Base-by-base conservation (phyloP, 2,329 filamentous ascomycete genomes). In the Arthroderma sp. region DNA sequence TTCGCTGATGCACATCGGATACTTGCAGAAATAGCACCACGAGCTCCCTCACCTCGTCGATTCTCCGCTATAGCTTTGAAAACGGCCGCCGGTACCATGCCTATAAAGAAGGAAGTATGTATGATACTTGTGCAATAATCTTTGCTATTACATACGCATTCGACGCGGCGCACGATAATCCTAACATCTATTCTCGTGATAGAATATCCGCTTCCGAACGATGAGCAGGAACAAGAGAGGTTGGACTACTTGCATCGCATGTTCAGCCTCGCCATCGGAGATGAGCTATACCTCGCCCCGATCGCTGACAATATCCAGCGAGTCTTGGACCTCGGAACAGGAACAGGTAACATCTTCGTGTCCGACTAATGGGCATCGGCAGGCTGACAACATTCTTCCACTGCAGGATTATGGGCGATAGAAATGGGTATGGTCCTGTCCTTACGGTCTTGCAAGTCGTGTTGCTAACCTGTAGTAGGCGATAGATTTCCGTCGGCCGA, bases 311-410 rank as follows among this genome's bases (percentile, higher is more conserved):
- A 57, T 6, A 63, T 65, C 1, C 61, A 60, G 34, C 59, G 63
- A 22, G 65, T 69, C 15, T 60, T 75, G 4, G 73, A 75, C 53
- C 56, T 74, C 11, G 72, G 71, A 3, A 74, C 71, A 0, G 71
- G 71, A 9, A 73, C 69, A 1, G 50, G 50, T 8, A 54, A 52
- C 57, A 44, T 36, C 10, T 36, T 6, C 38, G 9, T 34, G 11
- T 15, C n/a, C 15, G 3, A 22, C 15, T 22, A 22, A 22, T 22
- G 15, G 15, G 15, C 15, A 22, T 22, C 15, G 15, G 15, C 15
- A 22, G 15, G 15, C 15, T 22, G 15, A 22, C 15, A 22, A 22
- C 1, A 22, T 22, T 22, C 15, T 22, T 22, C 15, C 15, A 22
- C 15, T 22, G 2, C 15, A 22, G 15, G 15, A 22, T 2, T 22